Evolutionary conservation across 225 moss, liverwort and hornwort genomes (phyloP).

Genomic region (Physcomitrium patens): DNA sequence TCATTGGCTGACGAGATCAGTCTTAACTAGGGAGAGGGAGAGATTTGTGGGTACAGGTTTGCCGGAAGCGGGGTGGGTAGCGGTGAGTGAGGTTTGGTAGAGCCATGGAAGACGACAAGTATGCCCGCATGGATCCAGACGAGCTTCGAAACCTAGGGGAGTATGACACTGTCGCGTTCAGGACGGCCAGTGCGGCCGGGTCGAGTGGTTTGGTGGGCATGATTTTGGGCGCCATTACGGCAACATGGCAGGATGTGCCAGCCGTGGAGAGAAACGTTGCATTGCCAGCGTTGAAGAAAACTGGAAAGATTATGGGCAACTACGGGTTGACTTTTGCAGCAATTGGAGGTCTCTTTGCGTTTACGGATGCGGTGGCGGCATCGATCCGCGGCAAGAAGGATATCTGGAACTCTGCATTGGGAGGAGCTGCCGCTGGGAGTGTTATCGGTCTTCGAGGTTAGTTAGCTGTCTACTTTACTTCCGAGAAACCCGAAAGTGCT

Average conservation of each 20-base stretch:
- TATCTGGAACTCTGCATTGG: slow-evolving; percentile 70
- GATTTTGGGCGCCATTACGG: slow-evolving; percentile 73
- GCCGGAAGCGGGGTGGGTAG: neutral
- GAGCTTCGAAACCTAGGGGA: slow-evolving; percentile 68
- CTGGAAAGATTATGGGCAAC: slow-evolving; percentile 70
- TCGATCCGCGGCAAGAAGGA: slow-evolving; percentile 84
- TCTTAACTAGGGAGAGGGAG: too few species aligned
- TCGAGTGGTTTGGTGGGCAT: slow-evolving; percentile 75
- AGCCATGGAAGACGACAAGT: slow-evolving; percentile 48
- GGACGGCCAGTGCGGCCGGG: slow-evolving; percentile 67
- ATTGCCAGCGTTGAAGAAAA: slow-evolving; percentile 74
- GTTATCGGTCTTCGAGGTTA: slow-evolving; percentile 77
- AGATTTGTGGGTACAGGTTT: too few species aligned
- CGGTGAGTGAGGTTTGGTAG: neutral
- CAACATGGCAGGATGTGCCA: slow-evolving; percentile 91
- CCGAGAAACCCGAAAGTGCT: too few species aligned
- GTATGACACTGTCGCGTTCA: slow-evolving; percentile 82
- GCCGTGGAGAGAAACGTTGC: slow-evolving; percentile 83
- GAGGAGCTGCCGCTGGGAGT: slow-evolving; percentile 85
- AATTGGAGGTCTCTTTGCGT: slow-evolving; percentile 81
- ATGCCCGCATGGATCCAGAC: slow-evolving; percentile 52
- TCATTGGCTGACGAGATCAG: too few species aligned
- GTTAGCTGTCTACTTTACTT: neutral
- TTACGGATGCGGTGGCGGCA: slow-evolving; percentile 72
- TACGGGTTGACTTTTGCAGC: slow-evolving; percentile 83